Evolutionary conservation across 2,329 filamentous ascomycete species (phyloP).

Genomic region (Botrytis tulipae): DNA sequence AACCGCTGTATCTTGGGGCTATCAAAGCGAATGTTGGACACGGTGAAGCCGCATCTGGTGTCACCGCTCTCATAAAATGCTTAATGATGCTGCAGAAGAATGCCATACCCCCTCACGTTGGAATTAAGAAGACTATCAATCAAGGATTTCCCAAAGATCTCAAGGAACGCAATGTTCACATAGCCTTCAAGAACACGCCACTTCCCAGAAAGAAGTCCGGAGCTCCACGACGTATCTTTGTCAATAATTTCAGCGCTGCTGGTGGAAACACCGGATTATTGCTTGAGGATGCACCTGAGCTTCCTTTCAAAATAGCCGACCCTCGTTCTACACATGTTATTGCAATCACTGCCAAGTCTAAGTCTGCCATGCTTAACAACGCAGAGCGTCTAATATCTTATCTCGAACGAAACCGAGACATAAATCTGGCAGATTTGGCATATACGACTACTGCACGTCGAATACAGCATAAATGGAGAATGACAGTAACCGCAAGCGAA

Average conservation of each 20-base stretch:
- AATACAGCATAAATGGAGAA: conserved; percentile 58
- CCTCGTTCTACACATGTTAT: conserved; percentile 46
- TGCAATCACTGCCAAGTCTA: conserved; percentile 48
- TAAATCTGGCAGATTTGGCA: conserved; percentile 33
- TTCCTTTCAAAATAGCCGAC: conserved; percentile 40
- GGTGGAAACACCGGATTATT: conserved; percentile 39
- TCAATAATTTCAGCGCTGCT: conserved; percentile 48
- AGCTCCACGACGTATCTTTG: conserved; percentile 36
- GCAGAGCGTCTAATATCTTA: conserved; percentile 30
- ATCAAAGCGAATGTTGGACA: conserved; percentile 42
- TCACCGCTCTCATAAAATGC: conserved; percentile 39
- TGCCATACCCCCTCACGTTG: conserved; percentile 36
- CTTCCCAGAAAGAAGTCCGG: conserved; percentile 1
- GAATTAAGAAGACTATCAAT: conserved; percentile 40
- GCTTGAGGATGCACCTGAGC: conserved; percentile 39
- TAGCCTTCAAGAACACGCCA: conserved; percentile 29
- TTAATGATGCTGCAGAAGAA: conserved; percentile 38
- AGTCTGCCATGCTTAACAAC: conserved; percentile 33
- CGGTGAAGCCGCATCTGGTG: conserved; percentile 39
- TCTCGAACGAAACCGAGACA: conserved; percentile 30
- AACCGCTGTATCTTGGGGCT: conserved; percentile 51
- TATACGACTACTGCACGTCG: conserved; percentile 46
- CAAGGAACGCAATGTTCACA: conserved; percentile 39
- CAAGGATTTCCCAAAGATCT: conserved; percentile 37
- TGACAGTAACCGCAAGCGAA: conserved; percentile 45